These are phyloP conservation scores for Colletotrichum paranaense DNA, from an alignment of 2,329 filamentous ascomycete species.

Conservation along the genomic window DNA sequence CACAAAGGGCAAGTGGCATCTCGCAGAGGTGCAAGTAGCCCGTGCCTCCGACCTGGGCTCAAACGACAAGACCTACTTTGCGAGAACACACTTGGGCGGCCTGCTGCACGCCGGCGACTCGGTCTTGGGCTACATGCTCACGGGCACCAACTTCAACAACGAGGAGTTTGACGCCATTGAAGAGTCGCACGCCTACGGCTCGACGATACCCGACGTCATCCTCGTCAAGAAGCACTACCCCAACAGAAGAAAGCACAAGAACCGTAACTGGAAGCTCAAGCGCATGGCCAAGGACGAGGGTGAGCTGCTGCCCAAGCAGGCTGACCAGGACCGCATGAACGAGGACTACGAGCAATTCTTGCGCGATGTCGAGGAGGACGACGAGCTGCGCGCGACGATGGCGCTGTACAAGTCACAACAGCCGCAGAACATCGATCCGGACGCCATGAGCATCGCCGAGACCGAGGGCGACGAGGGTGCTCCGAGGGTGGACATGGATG, in stretches of 20 bases:
- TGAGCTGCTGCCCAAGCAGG: constrained; percentile 86
- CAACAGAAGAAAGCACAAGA: constrained; percentile 83
- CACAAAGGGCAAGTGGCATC: constrained; percentile 82
- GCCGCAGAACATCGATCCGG: constrained; percentile 62
- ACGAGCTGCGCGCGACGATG: constrained; percentile 85
- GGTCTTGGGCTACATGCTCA: constrained; percentile 89
- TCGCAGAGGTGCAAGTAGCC: constrained; percentile 90
- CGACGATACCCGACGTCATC: constrained; percentile 88
- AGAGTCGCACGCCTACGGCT: constrained; percentile 78
- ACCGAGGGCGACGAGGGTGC: constrained; percentile 72
- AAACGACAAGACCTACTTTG: constrained; percentile 90
- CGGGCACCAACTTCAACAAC: constrained; percentile 94
- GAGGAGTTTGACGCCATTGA: constrained; percentile 86
- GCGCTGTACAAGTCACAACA: constrained; percentile 83
- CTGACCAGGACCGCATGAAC: constrained; percentile 89
- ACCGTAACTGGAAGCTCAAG: constrained; percentile 93
- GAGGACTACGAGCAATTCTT: constrained; percentile 98
- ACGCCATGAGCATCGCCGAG: constrained; percentile 76
- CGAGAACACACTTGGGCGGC: constrained; percentile 88
- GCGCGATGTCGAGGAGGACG: constrained; percentile 95
- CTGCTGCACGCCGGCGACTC: constrained; percentile 91
- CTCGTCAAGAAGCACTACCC: constrained; percentile 98
- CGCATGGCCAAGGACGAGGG: constrained; percentile 92
- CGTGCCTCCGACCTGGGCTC: constrained; percentile 86
- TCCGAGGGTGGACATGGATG: constrained; percentile 80